Conservation (phyloP, 495 filamentous ascomycete species). For the Tuber aestivum region DNA sequence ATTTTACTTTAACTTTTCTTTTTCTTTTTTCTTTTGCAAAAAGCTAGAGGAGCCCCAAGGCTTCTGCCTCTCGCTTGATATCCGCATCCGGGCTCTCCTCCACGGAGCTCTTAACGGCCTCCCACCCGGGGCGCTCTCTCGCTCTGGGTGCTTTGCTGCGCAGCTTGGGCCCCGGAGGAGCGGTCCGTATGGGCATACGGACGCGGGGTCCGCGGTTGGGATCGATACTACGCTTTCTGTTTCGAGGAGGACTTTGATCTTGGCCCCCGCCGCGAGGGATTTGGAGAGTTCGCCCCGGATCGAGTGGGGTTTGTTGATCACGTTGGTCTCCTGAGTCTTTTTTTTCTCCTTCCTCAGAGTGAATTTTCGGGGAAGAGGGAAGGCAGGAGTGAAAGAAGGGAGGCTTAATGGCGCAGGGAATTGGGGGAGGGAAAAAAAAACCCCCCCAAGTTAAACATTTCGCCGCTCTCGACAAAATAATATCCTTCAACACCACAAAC, state of each 20-base stretch:
- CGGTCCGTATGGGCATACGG: background rate
- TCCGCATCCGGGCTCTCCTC: background rate
- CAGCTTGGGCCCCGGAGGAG: background rate
- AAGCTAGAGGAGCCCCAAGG: slow-evolving; percentile 1
- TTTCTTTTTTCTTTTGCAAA: slow-evolving; percentile 4
- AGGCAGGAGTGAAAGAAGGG: background rate
- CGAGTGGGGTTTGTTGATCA: background rate
- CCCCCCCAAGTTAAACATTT: background rate
- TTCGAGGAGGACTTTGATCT: background rate
- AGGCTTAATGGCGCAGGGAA: background rate
- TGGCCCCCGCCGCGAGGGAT: background rate
- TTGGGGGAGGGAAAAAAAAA: background rate
- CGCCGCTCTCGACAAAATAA: background rate
- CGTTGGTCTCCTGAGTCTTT: background rate
- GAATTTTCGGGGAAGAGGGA: background rate
- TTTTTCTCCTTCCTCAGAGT: background rate
- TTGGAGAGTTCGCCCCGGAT: background rate
- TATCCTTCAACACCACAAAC: background rate
- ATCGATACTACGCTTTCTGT: background rate
- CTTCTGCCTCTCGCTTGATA: background rate
- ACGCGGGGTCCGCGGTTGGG: background rate
- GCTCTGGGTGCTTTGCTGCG: background rate
- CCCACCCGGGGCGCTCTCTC: background rate
- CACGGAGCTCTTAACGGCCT: background rate
- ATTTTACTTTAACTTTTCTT: background rate